Evolutionary conservation across 176 grass and related monocot genomes (phyloP), one percentile per base, ranked within the genome.

Genomic region (Zea mays): DNA sequence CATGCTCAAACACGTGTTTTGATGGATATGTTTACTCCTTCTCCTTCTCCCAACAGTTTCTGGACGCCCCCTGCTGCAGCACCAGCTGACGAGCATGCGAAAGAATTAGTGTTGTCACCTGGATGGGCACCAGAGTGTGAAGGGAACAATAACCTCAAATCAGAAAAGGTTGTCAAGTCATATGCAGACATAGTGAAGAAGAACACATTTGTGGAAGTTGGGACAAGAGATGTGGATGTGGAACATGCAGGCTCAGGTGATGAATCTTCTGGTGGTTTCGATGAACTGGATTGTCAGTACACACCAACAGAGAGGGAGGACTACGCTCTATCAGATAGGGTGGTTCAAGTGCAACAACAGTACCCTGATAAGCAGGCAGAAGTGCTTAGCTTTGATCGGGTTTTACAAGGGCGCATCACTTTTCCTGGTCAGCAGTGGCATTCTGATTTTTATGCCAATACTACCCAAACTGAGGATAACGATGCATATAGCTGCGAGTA

Each of bases 1-100:
- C 94, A 86, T 86, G 72, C 84, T 63, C 91, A 97, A 72, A 80
- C 91, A 49, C 35, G 55, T 58, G 74, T 66, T 74, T 84, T 97
- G 72, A 93, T 76, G 37, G 43, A 66, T 69, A 91, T 97, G 70
- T 97, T 93, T 64, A 90, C 62, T 17, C 78, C 86, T 56, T 82
- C 69, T 50, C 54, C 75, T 80, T 72, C 75, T 80, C 75, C 75
- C 47, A 82, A 36, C 44, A 90, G 70, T 55, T 74, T 84, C 73
- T 91, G 79, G 76, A 68, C 19, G 35, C 78, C 82, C 42, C 73
- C 88, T 70, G 72, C 55, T 62, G 19, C 74, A 38, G 61, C 67
- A 46, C 74, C 65, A 8, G 33, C 45, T 78, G 10, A 11, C 61
- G 78, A 88, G 0, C 83, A 34, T 69, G 17, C 27, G 55, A 69